A percentile compares a stretch with the other conserved stretches of the same genome.
Conservation (phyloP, 2,329 filamentous ascomycete genomes). For the Microsporum canis region DNA sequence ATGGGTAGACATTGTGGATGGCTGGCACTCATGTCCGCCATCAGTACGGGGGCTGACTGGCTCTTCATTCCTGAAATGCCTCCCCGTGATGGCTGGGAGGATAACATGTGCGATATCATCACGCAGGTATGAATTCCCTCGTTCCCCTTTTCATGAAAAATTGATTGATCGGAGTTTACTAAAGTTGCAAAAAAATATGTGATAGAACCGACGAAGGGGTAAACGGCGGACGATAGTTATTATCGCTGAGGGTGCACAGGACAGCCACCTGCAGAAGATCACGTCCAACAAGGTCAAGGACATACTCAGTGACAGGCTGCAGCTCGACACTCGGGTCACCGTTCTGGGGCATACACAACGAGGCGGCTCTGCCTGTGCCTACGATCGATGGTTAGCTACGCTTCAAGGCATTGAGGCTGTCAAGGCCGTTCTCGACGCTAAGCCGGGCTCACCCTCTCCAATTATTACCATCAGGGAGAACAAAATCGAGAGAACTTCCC, state of each 20-base stretch:
- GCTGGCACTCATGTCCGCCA: slow-evolving; percentile 91
- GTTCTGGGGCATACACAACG: slow-evolving; percentile 95
- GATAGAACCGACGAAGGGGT: slow-evolving; percentile 69
- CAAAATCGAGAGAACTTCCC: slow-evolving; percentile 82
- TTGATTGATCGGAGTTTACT: slow-evolving; percentile 11
- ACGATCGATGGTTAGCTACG: slow-evolving; percentile 86
- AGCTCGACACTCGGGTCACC: slow-evolving; percentile 84
- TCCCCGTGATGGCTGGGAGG: slow-evolving; percentile 73
- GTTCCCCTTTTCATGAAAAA: neutral
- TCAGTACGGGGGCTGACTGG: slow-evolving; percentile 90
- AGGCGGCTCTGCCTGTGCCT: slow-evolving; percentile 82
- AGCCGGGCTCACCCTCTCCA: slow-evolving; percentile 76
- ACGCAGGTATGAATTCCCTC: slow-evolving; percentile 45
- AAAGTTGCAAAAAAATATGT: slow-evolving; percentile 18
- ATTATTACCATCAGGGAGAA: slow-evolving; percentile 97
- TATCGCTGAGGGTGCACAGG: slow-evolving; percentile 87
- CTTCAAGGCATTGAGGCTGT: slow-evolving; percentile 91
- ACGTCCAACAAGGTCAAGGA: slow-evolving; percentile 71
- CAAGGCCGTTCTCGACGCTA: slow-evolving; percentile 79
- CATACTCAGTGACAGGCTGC: slow-evolving; percentile 68
- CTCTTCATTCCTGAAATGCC: slow-evolving; percentile 95
- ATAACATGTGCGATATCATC: slow-evolving; percentile 74
- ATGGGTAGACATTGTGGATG: slow-evolving; percentile 98
- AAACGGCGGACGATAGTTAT: slow-evolving; percentile 98
- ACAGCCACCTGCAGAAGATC: slow-evolving; percentile 74